These are phyloP conservation scores for Elymus sibiricus DNA, from an alignment of 176 grass and related monocot genomes.

Conservation along the genomic window DNA sequence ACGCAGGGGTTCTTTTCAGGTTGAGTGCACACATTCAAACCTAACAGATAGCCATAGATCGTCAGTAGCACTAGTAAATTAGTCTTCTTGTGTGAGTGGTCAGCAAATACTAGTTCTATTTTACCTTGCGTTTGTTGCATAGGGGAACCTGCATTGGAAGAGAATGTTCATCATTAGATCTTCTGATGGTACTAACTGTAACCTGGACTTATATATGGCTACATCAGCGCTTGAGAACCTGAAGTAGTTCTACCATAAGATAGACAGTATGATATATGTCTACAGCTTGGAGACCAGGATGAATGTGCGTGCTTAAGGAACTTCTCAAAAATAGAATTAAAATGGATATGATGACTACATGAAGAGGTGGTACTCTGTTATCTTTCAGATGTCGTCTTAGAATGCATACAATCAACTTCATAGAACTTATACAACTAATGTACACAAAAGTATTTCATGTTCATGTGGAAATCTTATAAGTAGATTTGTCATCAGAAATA, in stretches of 20 bases:
- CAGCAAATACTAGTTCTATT: background rate
- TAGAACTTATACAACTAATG: background rate
- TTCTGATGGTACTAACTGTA: background rate
- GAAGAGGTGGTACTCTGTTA: background rate
- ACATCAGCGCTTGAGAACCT: background rate
- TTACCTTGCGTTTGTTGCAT: constrained; percentile 16
- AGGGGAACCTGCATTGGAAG: constrained; percentile 17
- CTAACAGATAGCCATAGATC: constrained; percentile 5
- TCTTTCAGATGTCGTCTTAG: background rate
- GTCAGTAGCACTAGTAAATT: background rate
- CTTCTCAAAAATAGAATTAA: background rate
- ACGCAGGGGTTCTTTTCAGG: constrained; percentile 11
- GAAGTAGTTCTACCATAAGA: background rate
- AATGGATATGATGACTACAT: background rate
- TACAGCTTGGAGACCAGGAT: background rate
- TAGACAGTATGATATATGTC: background rate
- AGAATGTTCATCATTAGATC: background rate
- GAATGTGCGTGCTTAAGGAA: background rate
- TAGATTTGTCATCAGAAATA: background rate
- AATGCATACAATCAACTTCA: background rate
- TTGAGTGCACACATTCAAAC: background rate
- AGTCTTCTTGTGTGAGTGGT: background rate
- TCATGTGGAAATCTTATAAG: background rate
- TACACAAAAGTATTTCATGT: background rate
- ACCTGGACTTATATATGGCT: background rate